Evolutionary conservation across 331 rosid genomes (phyloP).

Genomic region (Erythrophleum ivorense): DNA sequence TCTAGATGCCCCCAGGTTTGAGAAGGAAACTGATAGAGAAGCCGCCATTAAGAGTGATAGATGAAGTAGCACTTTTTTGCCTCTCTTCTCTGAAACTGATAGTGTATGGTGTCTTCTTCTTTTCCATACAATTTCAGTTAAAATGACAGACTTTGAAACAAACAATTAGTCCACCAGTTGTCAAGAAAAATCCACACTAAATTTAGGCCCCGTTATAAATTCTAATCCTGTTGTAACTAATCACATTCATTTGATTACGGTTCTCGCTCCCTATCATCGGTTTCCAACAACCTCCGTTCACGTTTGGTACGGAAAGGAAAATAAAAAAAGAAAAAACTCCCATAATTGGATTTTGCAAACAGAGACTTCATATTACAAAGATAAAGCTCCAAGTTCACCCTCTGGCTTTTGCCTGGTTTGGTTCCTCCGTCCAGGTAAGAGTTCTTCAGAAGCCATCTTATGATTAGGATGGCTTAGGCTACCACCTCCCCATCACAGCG

Average conservation of each 20-base stretch:
- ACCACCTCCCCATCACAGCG: not conserved
- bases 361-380: not conserved
- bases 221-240: slow-evolving; percentile 40
- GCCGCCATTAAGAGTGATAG: not conserved
- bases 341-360: slow-evolving; percentile 35
- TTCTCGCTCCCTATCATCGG: slow-evolving; percentile 55
- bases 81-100: not conserved
- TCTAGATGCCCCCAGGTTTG: not conserved
- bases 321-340: not conserved
- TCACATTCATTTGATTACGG: slow-evolving; percentile 40
- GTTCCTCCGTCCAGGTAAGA: slow-evolving; percentile 67
- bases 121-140: not conserved
- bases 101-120: not conserved
- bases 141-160: not conserved
- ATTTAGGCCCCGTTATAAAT: slow-evolving; percentile 1
- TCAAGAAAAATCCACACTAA: slow-evolving; percentile 26
- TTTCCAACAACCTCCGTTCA: slow-evolving; percentile 47
- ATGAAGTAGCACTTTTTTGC: not conserved
- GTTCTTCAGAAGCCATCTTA: slow-evolving; percentile 31
- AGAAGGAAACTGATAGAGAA: not conserved
- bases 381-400: not conserved
- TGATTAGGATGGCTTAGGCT: slow-evolving; percentile 46
- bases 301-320: not conserved
- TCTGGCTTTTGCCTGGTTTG: slow-evolving; percentile 62
- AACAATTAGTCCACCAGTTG: not conserved